Evolutionary conservation across 2,329 filamentous ascomycete species (phyloP), one percentile per base, ranked within the genome.

Genomic region (Cercospora berteroae): DNA sequence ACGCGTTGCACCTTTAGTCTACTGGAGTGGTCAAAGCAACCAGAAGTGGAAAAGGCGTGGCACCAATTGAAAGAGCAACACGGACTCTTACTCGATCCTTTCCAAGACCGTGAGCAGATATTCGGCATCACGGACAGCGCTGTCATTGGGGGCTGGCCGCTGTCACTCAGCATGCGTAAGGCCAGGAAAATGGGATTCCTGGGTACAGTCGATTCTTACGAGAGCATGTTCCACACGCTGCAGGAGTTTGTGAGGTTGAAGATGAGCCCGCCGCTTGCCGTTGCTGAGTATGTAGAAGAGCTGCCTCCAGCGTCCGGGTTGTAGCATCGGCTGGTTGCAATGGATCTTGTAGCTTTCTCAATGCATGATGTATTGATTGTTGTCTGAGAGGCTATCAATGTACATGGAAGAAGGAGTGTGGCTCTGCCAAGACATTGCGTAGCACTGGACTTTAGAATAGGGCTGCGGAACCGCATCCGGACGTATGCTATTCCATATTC

Each of bases 31-130:
- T 80, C 82, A 0, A 75, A 80, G 64, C 71, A 78, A 29, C 74
- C 76, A 0, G 78, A 81, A n/a, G 81, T 84, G 2, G 72, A 78
- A 36, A 68, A 78, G 9, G 80, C 81, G 1, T 85, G 83, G 83
- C 73, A 75, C 18, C 44, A 61, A n/a, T 39, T 74, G 3, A 69
- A 66, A 52, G 25, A 70, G 29, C 55, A 64, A 25, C 66, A 72
- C 36, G 60, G 23, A 3, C 61, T 73, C 0, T 29, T 57, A 1
- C 58, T 69, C 25, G 63, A 73, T 29, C 69, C 69, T 3, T 70
- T 74, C 62, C 77, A 81, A 60, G 71, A 85, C 6, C 75, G 77
- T 5, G 70, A 62, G 13, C 61, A 71, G 62, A 63, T 67, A 5
- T 71, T 72, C 39, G 70, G 69, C 18, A 67, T 72, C 33, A 67